phyloP scores from a whole-genome alignment of 176 grass and related monocot genomes.

The Aegilops sharonensis region DNA sequence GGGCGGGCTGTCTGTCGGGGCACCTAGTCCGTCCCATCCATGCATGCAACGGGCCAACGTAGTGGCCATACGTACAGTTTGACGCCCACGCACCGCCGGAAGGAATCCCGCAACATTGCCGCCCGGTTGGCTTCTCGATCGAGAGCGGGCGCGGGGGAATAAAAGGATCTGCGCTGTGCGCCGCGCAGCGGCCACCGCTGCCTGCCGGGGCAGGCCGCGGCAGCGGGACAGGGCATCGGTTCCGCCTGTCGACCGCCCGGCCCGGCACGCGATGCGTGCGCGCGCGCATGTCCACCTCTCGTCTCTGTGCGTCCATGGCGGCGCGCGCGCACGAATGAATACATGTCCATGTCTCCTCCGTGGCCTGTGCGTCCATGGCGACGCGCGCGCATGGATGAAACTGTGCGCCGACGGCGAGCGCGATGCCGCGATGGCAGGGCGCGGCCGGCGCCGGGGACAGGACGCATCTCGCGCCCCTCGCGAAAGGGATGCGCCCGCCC shows the following conservation, averaged over 20 bases:
- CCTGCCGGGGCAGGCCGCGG: slow-evolving; percentile 33
- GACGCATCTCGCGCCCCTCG: neutral
- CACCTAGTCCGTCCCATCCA: neutral
- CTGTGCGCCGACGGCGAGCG: neutral
- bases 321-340: neutral
- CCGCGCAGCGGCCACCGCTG: neutral
- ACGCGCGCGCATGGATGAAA: neutral
- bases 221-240: slow-evolving; percentile 54
- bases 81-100: neutral
- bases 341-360: no score
- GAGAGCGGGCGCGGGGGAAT: neutral
- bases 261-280: neutral
- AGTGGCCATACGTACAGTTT: neutral
- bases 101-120: slow-evolving; percentile 18
- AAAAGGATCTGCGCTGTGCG: slow-evolving; percentile 11
- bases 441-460: slow-evolving; percentile 5
- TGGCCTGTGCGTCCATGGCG: neutral
- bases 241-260: slow-evolving; percentile 29
- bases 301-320: neutral
- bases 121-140: no score
- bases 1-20: no score
- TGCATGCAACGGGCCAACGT: neutral
- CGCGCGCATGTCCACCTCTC: neutral
- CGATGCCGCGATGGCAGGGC: neutral
- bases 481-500: neutral